Percentiles rank a stretch among this genome's conserved stretches.
phyloP scores from a whole-genome alignment of 257 asterid genomes.

The Nicotiana sylvestris region DNA sequence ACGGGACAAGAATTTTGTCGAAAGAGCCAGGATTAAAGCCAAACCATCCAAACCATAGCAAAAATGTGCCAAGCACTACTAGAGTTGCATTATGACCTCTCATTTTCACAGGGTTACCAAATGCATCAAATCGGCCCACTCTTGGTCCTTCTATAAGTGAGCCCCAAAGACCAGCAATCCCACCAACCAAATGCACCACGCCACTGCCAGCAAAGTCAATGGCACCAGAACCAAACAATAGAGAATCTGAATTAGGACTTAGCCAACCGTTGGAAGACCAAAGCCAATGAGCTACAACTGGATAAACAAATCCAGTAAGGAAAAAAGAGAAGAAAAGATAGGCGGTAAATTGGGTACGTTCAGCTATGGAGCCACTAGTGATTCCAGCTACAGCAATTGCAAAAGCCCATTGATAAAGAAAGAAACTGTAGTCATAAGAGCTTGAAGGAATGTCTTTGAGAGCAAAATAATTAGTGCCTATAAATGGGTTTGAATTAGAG shows the following conservation, averaged over 20 bases:
- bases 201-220: slow-evolving; percentile 91
- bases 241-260: slow-evolving; percentile 37
- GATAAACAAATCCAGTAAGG: slow-evolving; percentile 78
- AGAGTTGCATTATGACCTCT: slow-evolving; percentile 78
- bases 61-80: slow-evolving; percentile 61
- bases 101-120: slow-evolving; percentile 58
- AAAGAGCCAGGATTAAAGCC: slow-evolving; percentile 91
- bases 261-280: slow-evolving; percentile 88
- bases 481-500: slow-evolving; percentile 70
- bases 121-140: slow-evolving; percentile 64
- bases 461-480: slow-evolving; percentile 67
- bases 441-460: slow-evolving; percentile 43
- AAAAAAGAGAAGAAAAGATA: slow-evolving; percentile 63
- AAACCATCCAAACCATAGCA: slow-evolving; percentile 86
- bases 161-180: slow-evolving; percentile 71
- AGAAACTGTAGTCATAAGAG: slow-evolving; percentile 44
- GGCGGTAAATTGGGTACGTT: slow-evolving; percentile 75
- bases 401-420: slow-evolving; percentile 84
- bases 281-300: slow-evolving; percentile 83
- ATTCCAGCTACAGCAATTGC: slow-evolving; percentile 92
- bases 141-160: slow-evolving; percentile 80
- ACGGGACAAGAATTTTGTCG: slow-evolving; percentile 39
- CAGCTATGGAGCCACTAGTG: slow-evolving; percentile 83
- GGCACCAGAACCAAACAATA: slow-evolving; percentile 68
- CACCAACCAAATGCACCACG: slow-evolving; percentile 88